Percentiles rank a stretch among this genome's conserved stretches.
Conservation (phyloP, 192 early-diverging fungal species). For the Coemansia sp. region DNA sequence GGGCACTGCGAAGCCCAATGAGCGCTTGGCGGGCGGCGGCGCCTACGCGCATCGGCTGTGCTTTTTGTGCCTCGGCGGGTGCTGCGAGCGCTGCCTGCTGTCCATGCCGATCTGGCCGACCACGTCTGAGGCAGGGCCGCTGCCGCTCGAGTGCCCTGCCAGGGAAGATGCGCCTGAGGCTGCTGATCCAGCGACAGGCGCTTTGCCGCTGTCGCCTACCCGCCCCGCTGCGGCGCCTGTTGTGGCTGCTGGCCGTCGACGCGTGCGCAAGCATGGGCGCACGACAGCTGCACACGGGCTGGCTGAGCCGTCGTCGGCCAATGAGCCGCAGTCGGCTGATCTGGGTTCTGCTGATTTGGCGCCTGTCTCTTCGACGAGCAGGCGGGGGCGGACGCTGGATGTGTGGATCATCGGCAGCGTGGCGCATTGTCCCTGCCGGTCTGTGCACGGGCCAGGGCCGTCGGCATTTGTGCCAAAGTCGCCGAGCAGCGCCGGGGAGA, state of each 20-base stretch:
- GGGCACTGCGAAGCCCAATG: not conserved
- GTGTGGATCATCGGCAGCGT: slow-evolving; percentile 44
- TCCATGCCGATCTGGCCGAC: slow-evolving; percentile 53
- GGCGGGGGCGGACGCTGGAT: slow-evolving; percentile 19
- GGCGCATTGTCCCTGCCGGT: slow-evolving; percentile 47
- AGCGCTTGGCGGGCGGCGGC: not conserved
- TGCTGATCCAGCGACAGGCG: not conserved
- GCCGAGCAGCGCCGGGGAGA: not conserved
- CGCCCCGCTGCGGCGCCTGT: not conserved
- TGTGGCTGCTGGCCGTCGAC: not conserved
- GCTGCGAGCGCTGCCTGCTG: slow-evolving; percentile 44
- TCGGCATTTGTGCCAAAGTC: slow-evolving; percentile 44
- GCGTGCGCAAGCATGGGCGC: slow-evolving; percentile 6
- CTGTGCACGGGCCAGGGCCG: slow-evolving; percentile 39
- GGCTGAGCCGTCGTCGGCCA: not conserved
- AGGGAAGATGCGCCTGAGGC: too few species aligned
- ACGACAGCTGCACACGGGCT: not conserved
- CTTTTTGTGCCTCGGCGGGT: slow-evolving; percentile 47
- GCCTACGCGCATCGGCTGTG: slow-evolving; percentile 40
- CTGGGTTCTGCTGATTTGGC: slow-evolving; percentile 7
- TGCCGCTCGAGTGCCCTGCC: not conserved
- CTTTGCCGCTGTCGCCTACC: not conserved
- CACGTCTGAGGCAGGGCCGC: not conserved
- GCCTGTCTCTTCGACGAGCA: not conserved
- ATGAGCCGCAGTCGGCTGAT: not conserved